Evolutionary conservation across 768 basidiomycete species (phyloP), one percentile per base, ranked within the genome.

Genomic region (Boletus rubescentipes): DNA sequence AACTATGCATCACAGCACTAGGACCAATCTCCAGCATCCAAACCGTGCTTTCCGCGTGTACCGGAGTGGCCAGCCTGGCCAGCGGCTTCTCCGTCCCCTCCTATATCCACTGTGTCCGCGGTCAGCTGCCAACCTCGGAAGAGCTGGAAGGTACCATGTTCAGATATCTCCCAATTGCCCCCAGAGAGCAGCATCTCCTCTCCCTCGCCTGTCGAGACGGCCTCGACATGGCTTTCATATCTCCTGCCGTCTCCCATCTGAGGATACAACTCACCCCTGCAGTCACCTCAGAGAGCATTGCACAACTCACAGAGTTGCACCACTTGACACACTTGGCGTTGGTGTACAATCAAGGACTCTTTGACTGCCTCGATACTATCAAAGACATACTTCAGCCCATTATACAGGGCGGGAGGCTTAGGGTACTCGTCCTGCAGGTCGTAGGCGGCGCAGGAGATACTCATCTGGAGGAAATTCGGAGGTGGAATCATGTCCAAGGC

Each of bases 151-250:
- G 29, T 6, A 23, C 12, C 30, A 32, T 12, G 38, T 34, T 34
- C 20, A 14, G 40, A 26, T 29, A 29, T 12, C 52, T 53, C 38
- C 39, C 37, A 1, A 31, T 46, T 14, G 18, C 49, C 29, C 62
- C 68, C 9, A 57, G 50, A 37, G 73, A 73, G 51, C 72, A 71
- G 40, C 71, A 75, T 53, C 61, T 75, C 12, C 61, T 73, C 37
- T 67, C 70, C 0, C 43, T 70, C 2, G 60, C 73, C 5, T 72
- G 72, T 49, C 67, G 73, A 16, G 52, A 41, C 32, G 71, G 73
- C 3, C 66, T 73, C 62, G 69, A 73, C 54, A 59, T 65, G 35
- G 53, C 62, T 9, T 54, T 72, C 39, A 58, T 73, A 41, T 63
- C 60, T 5, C 62, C 70, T 6, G 34, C 62, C 20, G 67, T 72